These are phyloP conservation scores for Cladochytrium replicatum DNA, from an alignment of 192 early-diverging fungal species.

Conservation along the genomic window DNA sequence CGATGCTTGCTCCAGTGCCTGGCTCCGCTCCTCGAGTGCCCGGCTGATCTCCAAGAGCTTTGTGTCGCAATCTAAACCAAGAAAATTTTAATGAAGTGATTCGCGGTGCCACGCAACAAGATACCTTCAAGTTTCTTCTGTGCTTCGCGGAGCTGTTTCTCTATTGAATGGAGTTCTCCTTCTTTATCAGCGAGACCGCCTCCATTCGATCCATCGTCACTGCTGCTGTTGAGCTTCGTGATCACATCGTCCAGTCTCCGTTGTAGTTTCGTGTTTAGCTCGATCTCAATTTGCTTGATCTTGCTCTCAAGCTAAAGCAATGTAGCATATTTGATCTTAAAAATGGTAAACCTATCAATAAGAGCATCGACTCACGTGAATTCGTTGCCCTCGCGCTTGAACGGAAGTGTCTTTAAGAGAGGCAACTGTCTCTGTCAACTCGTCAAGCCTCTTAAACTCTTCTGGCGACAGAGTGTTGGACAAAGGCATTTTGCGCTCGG, in stretches of 20 bases:
- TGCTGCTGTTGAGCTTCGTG: constrained; percentile 46
- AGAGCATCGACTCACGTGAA: neutral
- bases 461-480: constrained; percentile 16
- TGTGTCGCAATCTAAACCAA: too few relatives aligned
- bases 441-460: constrained; percentile 21
- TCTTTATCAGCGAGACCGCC: too few relatives aligned
- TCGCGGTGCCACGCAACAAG: too few relatives aligned
- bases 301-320: too few relatives aligned
- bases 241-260: constrained; percentile 57
- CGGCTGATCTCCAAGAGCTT: neutral
- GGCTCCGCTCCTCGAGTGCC: neutral
- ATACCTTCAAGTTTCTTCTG: too few relatives aligned
- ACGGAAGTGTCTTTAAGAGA: neutral
- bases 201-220: constrained; percentile 21
- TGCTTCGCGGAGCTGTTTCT: too few relatives aligned
- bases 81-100: too few relatives aligned
- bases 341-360: neutral
- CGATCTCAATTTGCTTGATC: too few relatives aligned
- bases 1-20: constrained; percentile 4
- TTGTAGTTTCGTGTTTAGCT: constrained; percentile 58
- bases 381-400: neutral
- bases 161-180: too few relatives aligned
- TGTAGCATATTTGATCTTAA: neutral
- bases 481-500: neutral
- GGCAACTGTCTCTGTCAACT: neutral